Evolutionary conservation across 2,329 filamentous ascomycete species (phyloP).

Genomic region (Sclerotinia minor): DNA sequence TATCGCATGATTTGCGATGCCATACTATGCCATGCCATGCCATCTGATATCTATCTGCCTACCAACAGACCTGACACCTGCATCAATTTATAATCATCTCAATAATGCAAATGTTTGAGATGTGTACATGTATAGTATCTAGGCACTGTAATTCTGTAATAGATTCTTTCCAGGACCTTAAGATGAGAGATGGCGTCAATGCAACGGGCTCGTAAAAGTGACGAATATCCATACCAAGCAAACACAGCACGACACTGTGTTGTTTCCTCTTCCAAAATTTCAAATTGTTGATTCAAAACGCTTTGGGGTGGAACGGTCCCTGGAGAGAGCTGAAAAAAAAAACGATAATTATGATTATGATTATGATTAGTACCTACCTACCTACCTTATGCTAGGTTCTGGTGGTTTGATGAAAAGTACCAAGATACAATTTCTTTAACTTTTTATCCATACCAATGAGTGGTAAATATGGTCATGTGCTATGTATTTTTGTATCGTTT

Average conservation of each 20-base stretch:
- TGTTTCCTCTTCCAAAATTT: neutral
- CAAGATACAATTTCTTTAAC: conserved; percentile 5
- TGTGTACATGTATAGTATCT: neutral
- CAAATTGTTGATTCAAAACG: conserved; percentile 6
- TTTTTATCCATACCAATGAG: conserved; percentile 3
- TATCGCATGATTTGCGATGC: conserved; percentile 11
- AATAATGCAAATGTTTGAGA: conserved; percentile 17
- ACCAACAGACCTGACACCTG: neutral
- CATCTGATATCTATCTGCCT: conserved; percentile 15
- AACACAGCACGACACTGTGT: neutral
- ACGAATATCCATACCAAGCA: conserved; percentile 1
- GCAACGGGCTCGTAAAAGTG: conserved; percentile 21
- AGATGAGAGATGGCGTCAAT: conserved; percentile 23
- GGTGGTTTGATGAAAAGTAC: neutral
- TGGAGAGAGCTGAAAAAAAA: conserved; percentile 22
- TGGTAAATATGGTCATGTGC: conserved; percentile 3
- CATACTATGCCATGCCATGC: neutral
- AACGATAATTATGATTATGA: conserved; percentile 1
- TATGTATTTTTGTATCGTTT: neutral
- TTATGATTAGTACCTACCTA: no score
- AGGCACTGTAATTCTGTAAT: neutral
- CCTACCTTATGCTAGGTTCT: neutral
- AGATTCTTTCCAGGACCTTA: neutral
- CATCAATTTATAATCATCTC: conserved; percentile 4
- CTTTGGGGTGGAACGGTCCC: conserved; percentile 13